Evolutionary conservation across 208 protist species (phyloP), one percentile per base, ranked within the genome.

Genomic region (Trypanosoma melophagium): DNA sequence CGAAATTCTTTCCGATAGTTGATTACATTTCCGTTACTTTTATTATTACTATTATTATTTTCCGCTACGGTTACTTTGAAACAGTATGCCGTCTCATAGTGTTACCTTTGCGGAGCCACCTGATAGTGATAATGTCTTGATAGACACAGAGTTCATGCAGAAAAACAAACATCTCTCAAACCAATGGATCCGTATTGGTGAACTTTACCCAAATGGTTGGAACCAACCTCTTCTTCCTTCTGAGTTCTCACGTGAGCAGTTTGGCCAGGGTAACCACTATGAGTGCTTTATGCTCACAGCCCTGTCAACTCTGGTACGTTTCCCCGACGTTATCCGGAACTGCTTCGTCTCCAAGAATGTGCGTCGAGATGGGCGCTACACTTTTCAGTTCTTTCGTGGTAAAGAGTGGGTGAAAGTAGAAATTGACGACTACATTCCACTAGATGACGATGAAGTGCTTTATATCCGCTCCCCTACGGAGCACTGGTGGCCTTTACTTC

Each of bases 261-360:
- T 94, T 54, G 77, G 76, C 21, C 85, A 94, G 56, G 85, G 88
- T 24, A 84, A 86, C 55, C 88, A 94, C 83, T 94, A 81, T 58
- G 85, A 91, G 64, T 94, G 88, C 71, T 91, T 91, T 64, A 89
- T 89, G 81, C 77, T 89, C 2, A 87, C 87, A 7, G 74, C 87
- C 0, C 70, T 93, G 17, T 57, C 87, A 12, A 79, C 82, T 16
- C 74, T 93, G 14, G 72, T 93, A 35, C 71, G 71, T 22, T 84
- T 86, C 60, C 87, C 87, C 16, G 81, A 89, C 49, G 77, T 88
- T 1, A 90, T 94, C 60, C 84, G 74, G 21, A 76, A 86, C 69
- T 94, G 88, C 76, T 94, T 94, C 57, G 75, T 94, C 22, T 90
- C 85, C 12, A 82, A 89, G 74, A 82, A 87, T 54, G 77, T 86